Evolutionary conservation across 2,329 filamentous ascomycete species (phyloP), one percentile per base, ranked within the genome.

Genomic region (Fusarium sp.): DNA sequence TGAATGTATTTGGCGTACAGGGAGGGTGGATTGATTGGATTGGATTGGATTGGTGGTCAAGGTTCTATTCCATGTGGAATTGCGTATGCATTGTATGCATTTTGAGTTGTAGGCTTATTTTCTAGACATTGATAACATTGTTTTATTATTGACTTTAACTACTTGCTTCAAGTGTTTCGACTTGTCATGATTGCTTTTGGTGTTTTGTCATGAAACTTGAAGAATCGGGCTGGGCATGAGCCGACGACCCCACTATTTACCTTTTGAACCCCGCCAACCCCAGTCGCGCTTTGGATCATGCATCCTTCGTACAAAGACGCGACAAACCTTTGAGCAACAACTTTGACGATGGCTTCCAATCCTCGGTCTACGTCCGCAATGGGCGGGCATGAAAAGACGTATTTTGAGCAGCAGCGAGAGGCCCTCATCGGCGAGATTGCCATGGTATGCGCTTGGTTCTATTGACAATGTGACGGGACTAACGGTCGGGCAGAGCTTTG

Each of bases 341-440:
- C 56, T 48, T 66, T 58, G 67, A 71, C 56, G 67, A 84, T 84
- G 82, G 79, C 81, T 25, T 81, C 82, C 9, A 79, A 82, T 66
- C 78, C 79, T 59, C 77, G 58, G 75, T 73, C 77, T 25, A 56
- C 75, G 56, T 79, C 78, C 30, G 76, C 75, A 25, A 78, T 76
- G 73, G 82, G 80, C 56, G 60, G 78, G 34, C 72, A 80, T 73
- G 78, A 82, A 78, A 91, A 90, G 82, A 85, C 91, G 0, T 94
- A 93, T 77, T 96, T 95, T 78, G 93, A 95, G 80, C 89, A 92
- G 80, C 93, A 96, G 84, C 90, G 94, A 70, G 92, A 92, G 78
- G 86, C 90, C 8, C 86, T 95, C 34, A 87, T 95, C 6, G 87
- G 88, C 56, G 93, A 95, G 76, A 94, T 95, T 77, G 92, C 92